A percentile compares a stretch with the other conserved stretches of the same genome.
phyloP scores from a whole-genome alignment of 768 basidiomycete genomes.

The Naganishia onofrii region DNA sequence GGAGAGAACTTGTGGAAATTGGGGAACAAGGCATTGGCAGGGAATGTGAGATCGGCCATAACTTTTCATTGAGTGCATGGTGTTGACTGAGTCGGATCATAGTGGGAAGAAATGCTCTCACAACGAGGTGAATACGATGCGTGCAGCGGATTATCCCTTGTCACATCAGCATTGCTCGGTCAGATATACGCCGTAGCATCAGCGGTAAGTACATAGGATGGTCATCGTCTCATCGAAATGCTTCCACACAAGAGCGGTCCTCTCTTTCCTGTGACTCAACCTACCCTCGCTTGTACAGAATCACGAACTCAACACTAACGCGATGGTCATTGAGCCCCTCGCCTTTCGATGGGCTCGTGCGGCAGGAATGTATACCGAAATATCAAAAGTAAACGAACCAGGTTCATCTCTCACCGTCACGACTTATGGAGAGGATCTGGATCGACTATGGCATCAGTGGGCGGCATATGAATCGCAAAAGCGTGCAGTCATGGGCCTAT shows the following conservation, averaged over 20 bases:
- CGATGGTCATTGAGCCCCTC: neutral
- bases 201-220: neutral
- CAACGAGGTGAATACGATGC: constrained; percentile 4
- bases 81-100: neutral
- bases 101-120: constrained; percentile 5
- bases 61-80: too few relatives aligned
- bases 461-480: neutral
- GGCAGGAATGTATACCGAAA: neutral
- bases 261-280: too few relatives aligned
- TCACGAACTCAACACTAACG: neutral
- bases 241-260: neutral
- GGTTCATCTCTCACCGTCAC: neutral
- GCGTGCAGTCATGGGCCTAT: constrained; percentile 14
- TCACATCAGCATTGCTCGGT: constrained; percentile 7
- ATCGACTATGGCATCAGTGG: constrained; percentile 3
- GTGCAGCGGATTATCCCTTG: neutral
- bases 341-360: constrained; percentile 5
- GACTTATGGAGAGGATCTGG: neutral
- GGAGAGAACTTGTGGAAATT: too few relatives aligned
- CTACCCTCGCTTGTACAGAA: neutral
- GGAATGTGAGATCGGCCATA: too few relatives aligned
- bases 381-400: neutral
- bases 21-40: too few relatives aligned
- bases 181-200: constrained; percentile 6
- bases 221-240: neutral